phyloP scores from a whole-genome alignment of 2,329 filamentous ascomycete species.

The Alternaria atra region DNA sequence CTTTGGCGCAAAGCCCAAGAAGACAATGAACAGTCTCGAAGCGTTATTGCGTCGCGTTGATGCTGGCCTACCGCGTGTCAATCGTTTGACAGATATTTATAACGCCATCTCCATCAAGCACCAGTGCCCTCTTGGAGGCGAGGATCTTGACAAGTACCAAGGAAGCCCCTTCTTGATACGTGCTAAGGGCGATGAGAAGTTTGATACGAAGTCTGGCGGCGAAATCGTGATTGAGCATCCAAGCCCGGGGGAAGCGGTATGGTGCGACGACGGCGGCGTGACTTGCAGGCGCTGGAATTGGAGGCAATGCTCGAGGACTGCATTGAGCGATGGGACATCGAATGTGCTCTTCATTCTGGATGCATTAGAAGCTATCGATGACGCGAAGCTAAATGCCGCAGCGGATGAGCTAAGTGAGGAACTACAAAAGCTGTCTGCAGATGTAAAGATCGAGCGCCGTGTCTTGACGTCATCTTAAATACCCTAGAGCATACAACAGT shows the following conservation, averaged over 20 bases:
- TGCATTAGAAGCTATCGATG: conserved; percentile 24
- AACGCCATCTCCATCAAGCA: conserved; percentile 53
- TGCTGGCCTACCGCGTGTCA: conserved; percentile 48
- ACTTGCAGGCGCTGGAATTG: conserved; percentile 55
- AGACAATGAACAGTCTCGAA: conserved; percentile 51
- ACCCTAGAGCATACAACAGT: neutral
- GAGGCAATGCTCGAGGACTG: conserved; percentile 51
- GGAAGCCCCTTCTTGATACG: conserved; percentile 44
- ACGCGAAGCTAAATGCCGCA: conserved; percentile 37
- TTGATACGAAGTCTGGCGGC: conserved; percentile 43
- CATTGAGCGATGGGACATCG: conserved; percentile 46
- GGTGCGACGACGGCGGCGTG: conserved; percentile 51
- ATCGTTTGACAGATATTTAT: conserved; percentile 53
- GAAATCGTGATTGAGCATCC: conserved; percentile 34
- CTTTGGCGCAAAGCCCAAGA: conserved; percentile 53
- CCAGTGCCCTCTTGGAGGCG: conserved; percentile 52
- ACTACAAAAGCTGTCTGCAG: conserved; percentile 25
- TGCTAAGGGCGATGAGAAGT: conserved; percentile 47
- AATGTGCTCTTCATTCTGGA: conserved; percentile 51
- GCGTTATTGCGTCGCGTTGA: conserved; percentile 47
- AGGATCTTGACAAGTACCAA: conserved; percentile 52
- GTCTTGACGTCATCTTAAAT: neutral
- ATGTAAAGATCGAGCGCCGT: conserved; percentile 11
- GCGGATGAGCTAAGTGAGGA: conserved; percentile 37
- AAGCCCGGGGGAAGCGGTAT: conserved; percentile 49